Conservation (phyloP, 2,329 filamentous ascomycete genomes). For the Neurospora sp. region DNA sequence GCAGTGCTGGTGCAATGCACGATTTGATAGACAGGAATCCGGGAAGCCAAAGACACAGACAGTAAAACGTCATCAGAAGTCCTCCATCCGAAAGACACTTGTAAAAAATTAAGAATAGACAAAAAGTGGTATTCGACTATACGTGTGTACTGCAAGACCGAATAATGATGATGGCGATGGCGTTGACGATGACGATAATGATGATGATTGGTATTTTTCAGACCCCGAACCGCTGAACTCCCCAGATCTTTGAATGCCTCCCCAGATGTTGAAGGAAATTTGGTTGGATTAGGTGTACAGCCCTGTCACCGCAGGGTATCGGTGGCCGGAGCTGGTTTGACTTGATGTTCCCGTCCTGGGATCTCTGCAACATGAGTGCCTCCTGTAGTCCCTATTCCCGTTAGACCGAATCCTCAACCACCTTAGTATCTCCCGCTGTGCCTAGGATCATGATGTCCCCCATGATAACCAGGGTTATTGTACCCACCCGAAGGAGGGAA, state of each 20-base stretch:
- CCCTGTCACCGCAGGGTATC: background rate
- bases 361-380: background rate
- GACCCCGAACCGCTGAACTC: constrained; percentile 1
- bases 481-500: constrained; percentile 30
- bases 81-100: background rate
- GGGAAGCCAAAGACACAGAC: background rate
- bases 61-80: background rate
- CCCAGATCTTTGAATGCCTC: background rate
- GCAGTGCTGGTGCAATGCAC: background rate
- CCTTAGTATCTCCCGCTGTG: constrained; percentile 9
- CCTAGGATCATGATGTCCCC: background rate
- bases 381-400: background rate
- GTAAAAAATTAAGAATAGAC: background rate
- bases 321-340: background rate
- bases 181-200: background rate
- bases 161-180: background rate
- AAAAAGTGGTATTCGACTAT: background rate
- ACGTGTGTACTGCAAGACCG: background rate
- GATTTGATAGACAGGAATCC: background rate
- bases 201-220: background rate
- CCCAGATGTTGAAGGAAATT: background rate
- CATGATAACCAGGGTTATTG: constrained; percentile 1
- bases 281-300: background rate
- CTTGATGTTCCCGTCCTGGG: background rate
- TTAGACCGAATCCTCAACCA: background rate